A percentile compares a stretch with the other conserved stretches of the same genome.
Evolutionary conservation across 2,329 filamentous ascomycete species (phyloP).

Genomic region (Botrytis galanthina): DNA sequence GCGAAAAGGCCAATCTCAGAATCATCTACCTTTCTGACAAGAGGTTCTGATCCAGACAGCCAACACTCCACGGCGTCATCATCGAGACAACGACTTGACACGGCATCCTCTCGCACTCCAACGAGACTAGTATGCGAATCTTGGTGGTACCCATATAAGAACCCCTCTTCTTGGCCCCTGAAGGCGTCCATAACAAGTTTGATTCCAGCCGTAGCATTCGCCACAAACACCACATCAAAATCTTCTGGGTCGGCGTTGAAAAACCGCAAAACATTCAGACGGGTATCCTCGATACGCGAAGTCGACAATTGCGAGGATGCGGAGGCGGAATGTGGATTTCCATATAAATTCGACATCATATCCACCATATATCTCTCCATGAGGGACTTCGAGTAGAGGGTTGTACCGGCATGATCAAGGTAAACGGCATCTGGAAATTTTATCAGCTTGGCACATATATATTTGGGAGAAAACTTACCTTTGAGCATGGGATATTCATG

Average conservation of each 20-base stretch:
- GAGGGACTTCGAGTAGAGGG: constrained; percentile 74
- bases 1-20: constrained; percentile 58
- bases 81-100: constrained; percentile 62
- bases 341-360: constrained; percentile 75
- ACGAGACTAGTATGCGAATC: constrained; percentile 86
- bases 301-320: constrained; percentile 75
- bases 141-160: constrained; percentile 78
- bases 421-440: constrained; percentile 48
- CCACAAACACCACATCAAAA: constrained; percentile 87
- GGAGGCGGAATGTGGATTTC: constrained; percentile 89
- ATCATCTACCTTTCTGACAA: constrained; percentile 34
- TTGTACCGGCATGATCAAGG: constrained; percentile 95
- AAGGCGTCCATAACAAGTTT: constrained; percentile 83
- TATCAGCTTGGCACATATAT: constrained; percentile 18
- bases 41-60: constrained; percentile 47
- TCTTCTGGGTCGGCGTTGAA: constrained; percentile 78
- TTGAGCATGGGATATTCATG: constrained; percentile 68
- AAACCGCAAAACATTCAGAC: constrained; percentile 68
- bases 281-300: constrained; percentile 70
- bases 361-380: constrained; percentile 72
- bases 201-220: constrained; percentile 87
- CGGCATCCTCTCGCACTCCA: constrained; percentile 72
- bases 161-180: constrained; percentile 65
- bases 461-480: constrained; percentile 44
- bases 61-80: constrained; percentile 64